Base-by-base conservation (phyloP, 108 stramenopile genomes). In the Nitzschia putrida region DNA sequence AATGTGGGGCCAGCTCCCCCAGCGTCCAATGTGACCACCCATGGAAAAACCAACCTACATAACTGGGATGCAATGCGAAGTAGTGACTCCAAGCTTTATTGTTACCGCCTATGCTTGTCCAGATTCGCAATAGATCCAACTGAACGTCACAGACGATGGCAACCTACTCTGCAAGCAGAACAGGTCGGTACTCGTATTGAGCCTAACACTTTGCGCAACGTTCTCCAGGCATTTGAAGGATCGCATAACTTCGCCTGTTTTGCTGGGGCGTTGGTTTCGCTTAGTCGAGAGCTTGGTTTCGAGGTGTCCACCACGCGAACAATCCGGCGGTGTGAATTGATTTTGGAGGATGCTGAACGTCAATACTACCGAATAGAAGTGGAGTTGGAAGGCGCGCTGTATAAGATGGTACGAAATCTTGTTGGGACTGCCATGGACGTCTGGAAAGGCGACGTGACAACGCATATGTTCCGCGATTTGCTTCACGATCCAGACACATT, bases 361-460 rank as follows among this genome's bases (percentile, higher is more conserved):
- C 40, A 60, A 5, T 54, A 68, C 53, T 90, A 85, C 59, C 72
- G 90, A 34, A 89, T 94, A 41, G 90, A 94, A 29, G 76, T 94
- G 53, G 45, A 71, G 18, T 57, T 94, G 39, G 64, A 90, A 24
- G 93, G 93, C 39, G 93, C 93, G 13, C 57, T 94, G 58, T 94
- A 94, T 73, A 94, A 91, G 66, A 89, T 89, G 87, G 86, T 94
- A 1, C 79, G 93, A 38, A 94, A 94, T 58, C 83, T 94, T 84
- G 87, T 94, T 5, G 93, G 93, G 9, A 88, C 88, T 11, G 89
- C 88, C 13, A 61, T 91, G 16, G 87, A 91, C 47, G 88, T 85
- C 4, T 82, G 84, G 64, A 61, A 66, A 29, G 85, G 84, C 0
- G 65, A 69, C 7, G 51, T 81, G 34, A 58, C 42, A 7, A 80